Base-by-base conservation (phyloP, 1,284 basidiomycete species). In the Sporisorium exsertum region DNA sequence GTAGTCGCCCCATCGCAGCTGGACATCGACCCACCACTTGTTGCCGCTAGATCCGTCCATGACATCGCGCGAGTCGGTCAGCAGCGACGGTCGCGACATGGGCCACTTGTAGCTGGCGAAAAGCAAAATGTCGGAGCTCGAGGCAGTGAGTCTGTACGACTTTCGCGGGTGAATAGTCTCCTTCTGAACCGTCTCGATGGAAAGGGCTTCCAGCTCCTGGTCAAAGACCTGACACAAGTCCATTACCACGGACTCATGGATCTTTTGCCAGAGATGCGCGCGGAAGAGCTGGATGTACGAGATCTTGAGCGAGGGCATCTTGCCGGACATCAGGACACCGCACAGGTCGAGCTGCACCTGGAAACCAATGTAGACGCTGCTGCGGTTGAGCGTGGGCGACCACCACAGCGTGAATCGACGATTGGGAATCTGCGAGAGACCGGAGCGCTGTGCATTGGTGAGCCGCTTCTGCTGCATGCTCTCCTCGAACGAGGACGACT, bases 381-480 rank as follows among this genome's bases (percentile, higher is more conserved):
- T 95, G 77, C 95, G 93, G 87, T 98, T 98, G 88, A 98, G 95
- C 7, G 87, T 88, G 20, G 95, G 95, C 84, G 93, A 95, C 96
- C 96, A 99, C 97, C 97, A 99, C 7, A 99, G 89, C 3, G 95
- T 99, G 88, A 99, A 99, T n/a, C 96, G 93, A 91, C 97, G 95
- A 86, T 99, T 99, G 8, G 97, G 97, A 86, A 99, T 97, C 86
- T 99, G 95, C 85, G 94, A 95, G 46, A 97, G 88, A 92, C 95
- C 95, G 45, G 94, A 97, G 52, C 94, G 91, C 88, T 95, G 96
- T 32, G 93, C 96, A 84, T 95, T 97, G 49, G 94, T 97, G 60
- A 97, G 81, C 69, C 88, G 88, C 72, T 88, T 88, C 77, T 86
- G 84, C 86, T 95, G 90, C 96, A 98, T 99, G 2, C 94, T 95